Percentiles rank a stretch among this genome's conserved stretches.
phyloP scores from a whole-genome alignment of 2,329 filamentous ascomycete species.

The Beauveria asiatica region DNA sequence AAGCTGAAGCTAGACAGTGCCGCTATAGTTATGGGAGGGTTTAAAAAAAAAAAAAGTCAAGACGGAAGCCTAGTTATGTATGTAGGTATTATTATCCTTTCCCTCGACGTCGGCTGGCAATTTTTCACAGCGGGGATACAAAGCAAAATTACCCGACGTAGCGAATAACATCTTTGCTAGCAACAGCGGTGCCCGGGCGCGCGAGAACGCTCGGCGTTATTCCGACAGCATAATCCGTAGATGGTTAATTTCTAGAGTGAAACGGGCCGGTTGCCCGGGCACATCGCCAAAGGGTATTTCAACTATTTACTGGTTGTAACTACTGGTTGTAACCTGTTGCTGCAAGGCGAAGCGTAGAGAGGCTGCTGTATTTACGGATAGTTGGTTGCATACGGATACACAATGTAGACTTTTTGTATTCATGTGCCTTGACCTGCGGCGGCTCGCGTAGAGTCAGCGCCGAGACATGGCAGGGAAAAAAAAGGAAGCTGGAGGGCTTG shows the following conservation, averaged over 20 bases:
- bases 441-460: background rate
- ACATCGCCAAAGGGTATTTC: background rate
- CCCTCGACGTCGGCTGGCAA: background rate
- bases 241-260: background rate
- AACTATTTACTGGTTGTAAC: too few relatives aligned
- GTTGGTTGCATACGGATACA: too few relatives aligned
- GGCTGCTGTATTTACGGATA: background rate
- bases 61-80: too few relatives aligned
- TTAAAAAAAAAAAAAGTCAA: too few relatives aligned
- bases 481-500: background rate
- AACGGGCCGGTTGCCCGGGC: background rate
- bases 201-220: background rate
- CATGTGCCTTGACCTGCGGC: background rate
- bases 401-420: background rate
- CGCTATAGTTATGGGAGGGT: too few relatives aligned
- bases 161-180: background rate
- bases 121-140: background rate
- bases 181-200: background rate
- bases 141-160: too few relatives aligned
- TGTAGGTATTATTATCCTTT: too few relatives aligned
- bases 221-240: background rate
- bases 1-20: too few relatives aligned
- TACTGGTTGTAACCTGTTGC: background rate
- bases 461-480: conserved; percentile 1
- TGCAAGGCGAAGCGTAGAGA: background rate